Evolutionary conservation across 805 yeast genomes (phyloP).

Genomic region (Scheffersomyces stipitis): DNA sequence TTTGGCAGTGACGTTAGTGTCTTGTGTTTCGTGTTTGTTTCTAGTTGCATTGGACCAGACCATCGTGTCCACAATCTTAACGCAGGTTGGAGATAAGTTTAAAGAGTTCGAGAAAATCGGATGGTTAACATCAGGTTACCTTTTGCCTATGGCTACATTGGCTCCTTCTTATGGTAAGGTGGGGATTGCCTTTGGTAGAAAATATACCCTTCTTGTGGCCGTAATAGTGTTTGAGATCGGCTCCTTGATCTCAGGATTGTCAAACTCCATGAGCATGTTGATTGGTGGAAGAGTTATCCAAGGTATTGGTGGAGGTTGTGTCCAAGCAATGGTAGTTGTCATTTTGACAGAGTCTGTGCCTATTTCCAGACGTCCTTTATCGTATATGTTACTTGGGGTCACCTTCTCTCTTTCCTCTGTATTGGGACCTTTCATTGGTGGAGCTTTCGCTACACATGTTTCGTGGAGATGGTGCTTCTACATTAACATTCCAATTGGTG

Average conservation of each 20-base stretch:
- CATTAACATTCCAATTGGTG: conserved; percentile 70
- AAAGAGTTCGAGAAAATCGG: conserved; percentile 51
- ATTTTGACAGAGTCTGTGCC: conserved; percentile 59
- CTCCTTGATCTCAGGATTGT: conserved; percentile 56
- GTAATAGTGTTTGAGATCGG: conserved; percentile 60
- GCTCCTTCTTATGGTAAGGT: conserved; percentile 59
- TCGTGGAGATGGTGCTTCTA: conserved; percentile 82
- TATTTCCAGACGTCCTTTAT: conserved; percentile 34
- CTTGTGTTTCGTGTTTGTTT: conserved; percentile 32
- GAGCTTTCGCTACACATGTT: conserved; percentile 56
- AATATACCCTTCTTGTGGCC: conserved; percentile 47
- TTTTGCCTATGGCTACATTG: conserved; percentile 53
- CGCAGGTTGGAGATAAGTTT: conserved; percentile 51
- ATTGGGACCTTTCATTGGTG: conserved; percentile 66
- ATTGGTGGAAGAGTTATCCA: conserved; percentile 71
- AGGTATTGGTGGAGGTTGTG: conserved; percentile 73
- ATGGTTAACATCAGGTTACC: conserved; percentile 58
- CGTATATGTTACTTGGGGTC: conserved; percentile 38
- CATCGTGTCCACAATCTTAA: conserved; percentile 52
- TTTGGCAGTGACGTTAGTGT: conserved; percentile 23
- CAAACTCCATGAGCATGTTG: conserved; percentile 56
- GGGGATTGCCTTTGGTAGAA: conserved; percentile 58
- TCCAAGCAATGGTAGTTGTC: conserved; percentile 56
- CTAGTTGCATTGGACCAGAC: conserved; percentile 57
- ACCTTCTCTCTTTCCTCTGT: conserved; percentile 53